A percentile compares a stretch with the other conserved stretches of the same genome.
Conservation (phyloP, 2,329 filamentous ascomycete genomes). For the Onygena corvina region DNA sequence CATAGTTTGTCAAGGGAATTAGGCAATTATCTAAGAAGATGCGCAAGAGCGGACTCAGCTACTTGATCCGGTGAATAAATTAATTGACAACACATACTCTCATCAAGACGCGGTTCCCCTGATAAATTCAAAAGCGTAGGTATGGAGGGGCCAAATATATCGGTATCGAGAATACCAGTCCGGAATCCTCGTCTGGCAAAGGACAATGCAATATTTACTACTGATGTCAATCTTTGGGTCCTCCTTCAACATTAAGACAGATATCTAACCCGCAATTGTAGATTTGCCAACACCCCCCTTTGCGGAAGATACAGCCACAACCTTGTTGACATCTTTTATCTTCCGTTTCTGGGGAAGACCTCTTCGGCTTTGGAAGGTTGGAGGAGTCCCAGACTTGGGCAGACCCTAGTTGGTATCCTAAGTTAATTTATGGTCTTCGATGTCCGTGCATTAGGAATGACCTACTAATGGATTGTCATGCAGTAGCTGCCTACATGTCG, state of each 20-base stretch:
- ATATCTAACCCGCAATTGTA: conserved; percentile 61
- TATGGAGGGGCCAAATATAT: conserved; percentile 93
- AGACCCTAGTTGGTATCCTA: conserved; percentile 51
- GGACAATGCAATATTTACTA: conserved; percentile 69
- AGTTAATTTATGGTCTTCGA: neutral
- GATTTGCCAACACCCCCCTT: conserved; percentile 98
- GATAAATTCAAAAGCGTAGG: conserved; percentile 77
- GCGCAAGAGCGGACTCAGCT: neutral
- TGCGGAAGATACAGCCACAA: conserved; percentile 93
- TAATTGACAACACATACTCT: conserved; percentile 42
- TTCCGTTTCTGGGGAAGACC: conserved; percentile 68
- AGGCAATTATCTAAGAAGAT: conserved; percentile 43
- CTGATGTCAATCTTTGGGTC: neutral
- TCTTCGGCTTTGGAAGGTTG: conserved; percentile 59
- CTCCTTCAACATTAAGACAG: neutral
- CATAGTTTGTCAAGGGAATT: conserved; percentile 82
- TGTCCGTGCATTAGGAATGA: neutral
- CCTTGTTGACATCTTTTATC: conserved; percentile 74
- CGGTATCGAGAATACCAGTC: conserved; percentile 81
- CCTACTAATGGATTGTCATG: conserved; percentile 83
- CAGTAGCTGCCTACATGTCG: conserved; percentile 41
- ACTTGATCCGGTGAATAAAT: neutral
- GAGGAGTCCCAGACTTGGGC: conserved; percentile 59
- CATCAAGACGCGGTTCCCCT: conserved; percentile 63
- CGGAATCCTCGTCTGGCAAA: conserved; percentile 72